phyloP scores from a whole-genome alignment of 768 basidiomycete genomes.

The Pholiota molesta region DNA sequence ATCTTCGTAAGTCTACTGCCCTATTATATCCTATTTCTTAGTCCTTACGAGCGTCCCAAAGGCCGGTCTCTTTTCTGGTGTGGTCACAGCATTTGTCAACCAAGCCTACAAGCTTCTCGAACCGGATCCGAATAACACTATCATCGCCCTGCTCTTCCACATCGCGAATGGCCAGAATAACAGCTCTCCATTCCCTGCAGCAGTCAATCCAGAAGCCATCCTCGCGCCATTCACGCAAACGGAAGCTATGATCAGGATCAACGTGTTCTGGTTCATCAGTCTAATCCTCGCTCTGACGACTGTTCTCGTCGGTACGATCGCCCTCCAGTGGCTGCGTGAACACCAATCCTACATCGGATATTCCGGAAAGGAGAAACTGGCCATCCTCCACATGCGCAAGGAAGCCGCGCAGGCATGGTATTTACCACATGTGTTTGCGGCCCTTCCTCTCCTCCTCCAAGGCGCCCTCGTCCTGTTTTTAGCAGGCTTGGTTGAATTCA shows the following conservation, averaged over 20 bases:
- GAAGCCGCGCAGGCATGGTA: conserved; percentile 9
- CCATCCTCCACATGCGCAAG: conserved; percentile 5
- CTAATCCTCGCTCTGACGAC: conserved; percentile 13
- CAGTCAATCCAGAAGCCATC: neutral
- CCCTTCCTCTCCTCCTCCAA: conserved; percentile 6
- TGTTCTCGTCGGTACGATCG: conserved; percentile 12
- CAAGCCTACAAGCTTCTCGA: conserved; percentile 4
- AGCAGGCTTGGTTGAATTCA: conserved; percentile 21
- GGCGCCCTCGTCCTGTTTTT: conserved; percentile 21
- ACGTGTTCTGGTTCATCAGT: conserved; percentile 14
- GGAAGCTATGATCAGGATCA: neutral
- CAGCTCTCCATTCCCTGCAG: neutral
- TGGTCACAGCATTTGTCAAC: conserved; percentile 7
- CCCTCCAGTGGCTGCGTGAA: conserved; percentile 15
- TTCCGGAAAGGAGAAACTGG: neutral
- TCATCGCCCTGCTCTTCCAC: conserved; percentile 5
- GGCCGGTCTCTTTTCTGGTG: conserved; percentile 8
- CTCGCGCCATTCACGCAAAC: neutral
- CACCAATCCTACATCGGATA: conserved; percentile 1
- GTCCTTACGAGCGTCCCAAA: neutral
- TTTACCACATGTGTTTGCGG: conserved; percentile 10
- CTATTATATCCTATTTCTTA: neutral
- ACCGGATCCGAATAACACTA: conserved; percentile 8
- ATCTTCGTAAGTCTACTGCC: conserved; percentile 19
- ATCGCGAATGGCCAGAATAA: neutral